These are phyloP conservation scores for Scutellaria galericulata DNA, from an alignment of 257 asterid species.

Conservation along the genomic window DNA sequence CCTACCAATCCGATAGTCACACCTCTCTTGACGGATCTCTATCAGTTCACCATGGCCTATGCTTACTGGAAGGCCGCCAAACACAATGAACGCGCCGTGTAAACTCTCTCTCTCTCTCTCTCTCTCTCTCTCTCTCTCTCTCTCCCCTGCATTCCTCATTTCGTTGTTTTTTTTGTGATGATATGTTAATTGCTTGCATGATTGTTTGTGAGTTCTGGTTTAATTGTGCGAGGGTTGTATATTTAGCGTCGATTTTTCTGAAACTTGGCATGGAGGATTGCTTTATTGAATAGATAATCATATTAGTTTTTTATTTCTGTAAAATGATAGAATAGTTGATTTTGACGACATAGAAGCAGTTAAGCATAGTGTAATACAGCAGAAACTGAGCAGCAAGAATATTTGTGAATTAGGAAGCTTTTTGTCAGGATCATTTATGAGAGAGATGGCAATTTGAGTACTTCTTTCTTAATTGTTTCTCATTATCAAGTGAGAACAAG, in stretches of 20 bases:
- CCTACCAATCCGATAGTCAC: constrained; percentile 98
- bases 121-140: no score
- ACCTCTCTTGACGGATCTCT: constrained; percentile 94
- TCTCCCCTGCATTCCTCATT: background rate
- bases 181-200: background rate
- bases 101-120: constrained; percentile 24
- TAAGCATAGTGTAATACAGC: background rate
- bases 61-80: constrained; percentile 99
- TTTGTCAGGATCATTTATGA: constrained; percentile 14
- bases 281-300: background rate
- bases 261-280: constrained; percentile 21
- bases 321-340: background rate
- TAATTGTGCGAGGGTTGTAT: background rate
- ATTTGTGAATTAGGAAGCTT: constrained; percentile 19
- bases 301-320: background rate
- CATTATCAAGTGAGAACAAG: background rate
- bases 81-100: constrained; percentile 92
- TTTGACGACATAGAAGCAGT: background rate
- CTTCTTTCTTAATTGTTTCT: background rate
- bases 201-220: constrained; percentile 8
- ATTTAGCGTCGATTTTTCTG: constrained; percentile 4
- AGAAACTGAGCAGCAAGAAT: background rate
- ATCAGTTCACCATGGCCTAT: constrained; percentile 98
- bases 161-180: background rate
- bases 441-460: constrained; percentile 23